Evolutionary conservation across 441 rosid species (phyloP), one percentile per base, ranked within the genome.

Genomic region (Populus hybrid): DNA sequence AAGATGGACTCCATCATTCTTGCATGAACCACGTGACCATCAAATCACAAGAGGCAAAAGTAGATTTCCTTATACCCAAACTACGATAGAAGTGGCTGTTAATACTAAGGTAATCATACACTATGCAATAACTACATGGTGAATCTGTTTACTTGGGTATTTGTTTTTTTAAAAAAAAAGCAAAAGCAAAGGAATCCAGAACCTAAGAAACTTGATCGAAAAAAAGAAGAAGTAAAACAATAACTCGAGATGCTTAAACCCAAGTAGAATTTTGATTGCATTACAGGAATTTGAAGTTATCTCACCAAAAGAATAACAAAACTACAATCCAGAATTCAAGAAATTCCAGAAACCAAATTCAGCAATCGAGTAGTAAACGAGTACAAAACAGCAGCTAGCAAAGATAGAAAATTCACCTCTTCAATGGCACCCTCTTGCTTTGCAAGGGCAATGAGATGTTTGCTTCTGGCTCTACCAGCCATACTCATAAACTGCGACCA

Each of bases 391-490:
- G 26, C 26, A 36, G 68, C 9, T 2, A 61, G 26, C 16, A 72
- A 76, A 24, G 36, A 21, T 24, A 66, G 50, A 81, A 79, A 36
- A 29, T 23, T 76, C 36, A 94, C 98, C 99, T 89, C 83, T 78
- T 92, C 98, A 71, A 93, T 78, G 16, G 88, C 85, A 76, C 86
- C 80, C 77, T 86, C 88, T 75, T 87, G 91, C 77, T 92, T 92
- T 2, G 99, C 98, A 31, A 91, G 91, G 80, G 94, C 97, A 56
- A 88, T 78, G 86, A 88, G 92, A 53, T 88, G 81, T 20, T 83
- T 92, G 76, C 81, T 81, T 42, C 84, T 86, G 75, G 69, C 36
- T 53, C 56, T 40, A 73, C 81, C 83, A 29, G 88, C 82, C 91
- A 89, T 90, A 75, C 72, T 65, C 83, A 82, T 65, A 67, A 79